Percentiles rank a stretch among this genome's conserved stretches.
Conservation (phyloP, 176 grass and related monocot genomes). For the Zoysia pacifica region DNA sequence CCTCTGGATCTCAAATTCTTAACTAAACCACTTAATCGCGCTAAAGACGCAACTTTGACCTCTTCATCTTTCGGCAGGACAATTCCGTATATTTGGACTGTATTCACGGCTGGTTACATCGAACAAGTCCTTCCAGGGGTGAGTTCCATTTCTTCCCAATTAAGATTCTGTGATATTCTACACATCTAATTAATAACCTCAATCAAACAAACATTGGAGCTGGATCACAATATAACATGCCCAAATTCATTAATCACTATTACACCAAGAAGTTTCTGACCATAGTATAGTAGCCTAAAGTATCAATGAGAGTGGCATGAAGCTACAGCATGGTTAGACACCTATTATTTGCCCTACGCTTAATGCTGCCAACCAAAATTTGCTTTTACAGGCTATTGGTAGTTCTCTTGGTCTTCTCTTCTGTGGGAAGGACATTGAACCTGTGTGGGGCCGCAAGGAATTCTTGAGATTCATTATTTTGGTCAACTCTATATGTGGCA, state of each 20-base stretch:
- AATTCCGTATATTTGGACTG: slow-evolving; percentile 94
- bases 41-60: background rate
- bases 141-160: background rate
- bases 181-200: background rate
- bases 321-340: background rate
- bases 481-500: slow-evolving; percentile 76
- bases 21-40: background rate
- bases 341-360: background rate
- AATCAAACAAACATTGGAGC: background rate
- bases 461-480: slow-evolving; percentile 94
- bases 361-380: background rate
- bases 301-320: background rate
- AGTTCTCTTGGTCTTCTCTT: slow-evolving; percentile 94
- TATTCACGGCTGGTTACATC: slow-evolving; percentile 93
- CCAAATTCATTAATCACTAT: background rate
- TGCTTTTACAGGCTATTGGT: slow-evolving; percentile 70
- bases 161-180: background rate
- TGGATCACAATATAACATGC: background rate
- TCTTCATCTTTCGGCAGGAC: slow-evolving; percentile 50
- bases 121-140: slow-evolving; percentile 98
- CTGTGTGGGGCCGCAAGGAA: slow-evolving; percentile 90
- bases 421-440: slow-evolving; percentile 87
- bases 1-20: background rate
- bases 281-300: too few species aligned
- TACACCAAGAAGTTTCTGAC: background rate